Evolutionary conservation across 306 rosid genomes (phyloP).

Genomic region (Pyrus communis): DNA sequence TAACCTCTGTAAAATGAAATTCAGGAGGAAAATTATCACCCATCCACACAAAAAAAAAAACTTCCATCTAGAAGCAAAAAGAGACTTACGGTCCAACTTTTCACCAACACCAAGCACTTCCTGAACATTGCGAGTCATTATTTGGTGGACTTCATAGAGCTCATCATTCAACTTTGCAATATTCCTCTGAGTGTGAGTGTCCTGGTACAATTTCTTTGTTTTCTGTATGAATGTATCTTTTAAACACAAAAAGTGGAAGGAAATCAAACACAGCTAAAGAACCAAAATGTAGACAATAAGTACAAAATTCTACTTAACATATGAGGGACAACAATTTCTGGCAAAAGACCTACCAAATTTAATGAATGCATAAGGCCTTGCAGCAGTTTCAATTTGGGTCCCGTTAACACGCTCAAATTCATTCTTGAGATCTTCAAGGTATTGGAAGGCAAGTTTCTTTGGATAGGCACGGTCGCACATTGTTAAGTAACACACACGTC

Average conservation of each 20-base stretch:
- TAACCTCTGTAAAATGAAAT: conserved; percentile 76
- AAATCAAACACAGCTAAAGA: conserved; percentile 19
- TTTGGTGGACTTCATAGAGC: conserved; percentile 97
- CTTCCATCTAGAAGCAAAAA: neutral
- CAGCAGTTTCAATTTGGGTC: conserved; percentile 95
- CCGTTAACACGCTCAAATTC: conserved; percentile 95
- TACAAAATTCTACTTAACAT: neutral
- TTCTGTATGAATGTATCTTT: conserved; percentile 92
- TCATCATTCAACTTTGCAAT: conserved; percentile 96
- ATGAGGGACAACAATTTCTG: neutral
- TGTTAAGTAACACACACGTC: conserved; percentile 94
- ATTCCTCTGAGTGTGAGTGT: conserved; percentile 92
- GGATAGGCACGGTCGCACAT: conserved; percentile 99
- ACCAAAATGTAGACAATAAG: neutral
- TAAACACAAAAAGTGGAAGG: conserved; percentile 18
- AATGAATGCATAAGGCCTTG: conserved; percentile 98
- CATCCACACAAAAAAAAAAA: neutral
- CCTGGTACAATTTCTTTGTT: conserved; percentile 97
- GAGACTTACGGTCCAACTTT: conserved; percentile 92
- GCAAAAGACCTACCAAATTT: conserved; percentile 66
- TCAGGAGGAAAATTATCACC: conserved; percentile 11
- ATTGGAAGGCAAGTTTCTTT: conserved; percentile 97
- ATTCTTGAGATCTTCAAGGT: conserved; percentile 94
- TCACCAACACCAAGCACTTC: conserved; percentile 99
- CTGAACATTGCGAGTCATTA: conserved; percentile 99